phyloP scores from a whole-genome alignment of 2,329 filamentous ascomycete species.

The Parastagonospora nodorum region DNA sequence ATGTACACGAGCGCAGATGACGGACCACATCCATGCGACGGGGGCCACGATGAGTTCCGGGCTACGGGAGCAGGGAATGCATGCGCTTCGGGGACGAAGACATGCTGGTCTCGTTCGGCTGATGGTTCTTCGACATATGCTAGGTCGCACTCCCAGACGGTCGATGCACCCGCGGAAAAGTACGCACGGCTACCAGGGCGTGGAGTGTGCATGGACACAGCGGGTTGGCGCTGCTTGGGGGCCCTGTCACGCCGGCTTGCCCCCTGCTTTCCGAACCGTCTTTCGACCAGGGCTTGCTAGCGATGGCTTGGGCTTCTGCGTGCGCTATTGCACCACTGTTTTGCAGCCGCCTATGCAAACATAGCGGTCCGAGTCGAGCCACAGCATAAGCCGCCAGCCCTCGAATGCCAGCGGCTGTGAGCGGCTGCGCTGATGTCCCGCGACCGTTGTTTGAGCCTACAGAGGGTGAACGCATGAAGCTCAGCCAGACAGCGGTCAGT shows the following conservation, averaged over 20 bases:
- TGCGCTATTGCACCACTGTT: constrained; percentile 32
- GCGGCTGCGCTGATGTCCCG: constrained; percentile 21
- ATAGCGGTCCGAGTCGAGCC: constrained; percentile 17
- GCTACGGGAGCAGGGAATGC: constrained; percentile 43
- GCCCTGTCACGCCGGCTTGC: constrained; percentile 30
- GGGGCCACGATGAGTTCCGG: constrained; percentile 43
- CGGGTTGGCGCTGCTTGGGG: constrained; percentile 28
- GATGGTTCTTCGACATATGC: constrained; percentile 45
- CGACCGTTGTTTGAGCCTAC: constrained; percentile 2
- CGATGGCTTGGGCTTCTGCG: constrained; percentile 24
- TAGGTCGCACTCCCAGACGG: constrained; percentile 36
- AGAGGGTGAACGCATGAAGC: not conserved
- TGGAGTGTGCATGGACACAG: constrained; percentile 33
- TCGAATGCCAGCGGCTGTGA: constrained; percentile 19
- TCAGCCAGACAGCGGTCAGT: not conserved
- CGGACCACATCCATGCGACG: constrained; percentile 46
- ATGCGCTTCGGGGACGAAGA: constrained; percentile 38
- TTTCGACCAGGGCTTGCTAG: constrained; percentile 25
- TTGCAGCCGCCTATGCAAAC: constrained; percentile 30
- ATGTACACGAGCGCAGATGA: constrained; percentile 44
- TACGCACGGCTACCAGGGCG: constrained; percentile 37
- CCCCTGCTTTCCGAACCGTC: constrained; percentile 39
- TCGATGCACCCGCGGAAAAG: constrained; percentile 43
- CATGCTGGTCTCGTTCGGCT: constrained; percentile 48
- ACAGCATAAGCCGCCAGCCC: constrained; percentile 24